phyloP scores from a whole-genome alignment of 2,329 filamentous ascomycete species.

The Lachnellula arida region DNA sequence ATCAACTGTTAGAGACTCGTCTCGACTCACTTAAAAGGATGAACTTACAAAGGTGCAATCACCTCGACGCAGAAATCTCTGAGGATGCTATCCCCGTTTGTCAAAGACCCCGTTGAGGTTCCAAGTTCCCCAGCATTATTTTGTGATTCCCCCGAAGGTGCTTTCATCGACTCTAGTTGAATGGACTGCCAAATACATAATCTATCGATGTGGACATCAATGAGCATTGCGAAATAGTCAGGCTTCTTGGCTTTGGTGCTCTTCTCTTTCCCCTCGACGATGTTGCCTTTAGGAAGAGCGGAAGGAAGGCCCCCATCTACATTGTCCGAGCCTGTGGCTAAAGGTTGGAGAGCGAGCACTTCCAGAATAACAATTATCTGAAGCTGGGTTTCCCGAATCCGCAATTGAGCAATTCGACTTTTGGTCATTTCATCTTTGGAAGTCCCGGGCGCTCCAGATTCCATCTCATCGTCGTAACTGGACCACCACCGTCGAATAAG shows the following conservation, averaged over 20 bases:
- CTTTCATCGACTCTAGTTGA: slow-evolving; percentile 51
- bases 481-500: slow-evolving; percentile 68
- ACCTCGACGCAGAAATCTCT: slow-evolving; percentile 77
- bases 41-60: slow-evolving; percentile 68
- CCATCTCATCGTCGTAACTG: slow-evolving; percentile 51
- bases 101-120: slow-evolving; percentile 13
- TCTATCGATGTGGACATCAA: slow-evolving; percentile 72
- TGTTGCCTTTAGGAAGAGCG: slow-evolving; percentile 25
- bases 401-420: slow-evolving; percentile 59
- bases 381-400: slow-evolving; percentile 72
- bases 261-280: slow-evolving; percentile 20
- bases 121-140: slow-evolving; percentile 25
- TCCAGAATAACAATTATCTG: slow-evolving; percentile 79
- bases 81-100: slow-evolving; percentile 51
- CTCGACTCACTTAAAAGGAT: slow-evolving; percentile 5
- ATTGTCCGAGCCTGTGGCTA: slow-evolving; percentile 36
- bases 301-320: slow-evolving; percentile 27
- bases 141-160: slow-evolving; percentile 35
- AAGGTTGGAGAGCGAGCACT: slow-evolving; percentile 63
- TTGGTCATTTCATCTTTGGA: slow-evolving; percentile 49
- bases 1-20: slow-evolving; percentile 30
- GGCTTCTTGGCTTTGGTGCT: slow-evolving; percentile 30
- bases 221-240: slow-evolving; percentile 58
- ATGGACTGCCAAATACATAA: slow-evolving; percentile 82
- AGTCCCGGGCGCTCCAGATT: slow-evolving; percentile 38